These are phyloP conservation scores for Beauveria sp. DNA, from an alignment of 2,329 filamentous ascomycete species.

Conservation along the genomic window DNA sequence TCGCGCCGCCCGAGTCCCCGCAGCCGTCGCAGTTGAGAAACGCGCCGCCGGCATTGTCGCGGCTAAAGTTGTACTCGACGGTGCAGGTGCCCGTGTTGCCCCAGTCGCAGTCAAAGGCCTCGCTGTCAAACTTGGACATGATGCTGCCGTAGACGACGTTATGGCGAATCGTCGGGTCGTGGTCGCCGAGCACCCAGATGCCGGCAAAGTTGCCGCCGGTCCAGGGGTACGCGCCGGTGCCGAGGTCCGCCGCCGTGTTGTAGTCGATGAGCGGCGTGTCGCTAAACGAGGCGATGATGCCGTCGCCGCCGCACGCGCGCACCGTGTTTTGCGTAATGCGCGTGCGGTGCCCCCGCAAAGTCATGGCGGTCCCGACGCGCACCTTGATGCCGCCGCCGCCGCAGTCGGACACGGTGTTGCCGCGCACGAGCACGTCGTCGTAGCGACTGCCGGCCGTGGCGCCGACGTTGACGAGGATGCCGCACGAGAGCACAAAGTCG, in stretches of 20 bases:
- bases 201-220: constrained; percentile 21
- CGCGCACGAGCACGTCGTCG: constrained; percentile 17
- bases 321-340: constrained; percentile 17
- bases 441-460: constrained; percentile 15
- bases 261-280: constrained; percentile 17
- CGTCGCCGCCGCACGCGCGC: constrained; percentile 18
- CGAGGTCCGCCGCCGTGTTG: constrained; percentile 17
- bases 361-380: constrained; percentile 16
- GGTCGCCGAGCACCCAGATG: constrained; percentile 20
- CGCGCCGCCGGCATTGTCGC: constrained; percentile 20
- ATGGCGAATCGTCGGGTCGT: constrained; percentile 16
- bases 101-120: constrained; percentile 22
- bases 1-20: constrained; percentile 17
- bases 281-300: constrained; percentile 18
- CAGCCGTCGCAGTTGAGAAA: constrained; percentile 21
- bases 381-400: constrained; percentile 21
- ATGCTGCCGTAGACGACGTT: constrained; percentile 19
- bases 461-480: constrained; percentile 16
- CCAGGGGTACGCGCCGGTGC: constrained; percentile 18
- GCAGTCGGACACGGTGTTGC: constrained; percentile 18
- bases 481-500: constrained; percentile 15
- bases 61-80: constrained; percentile 21
- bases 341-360: constrained; percentile 10
- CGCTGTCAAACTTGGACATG: constrained; percentile 18
- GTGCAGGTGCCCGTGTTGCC: constrained; percentile 20